Percentiles rank a stretch among this genome's conserved stretches.
Conservation (phyloP, 495 filamentous ascomycete species). For the Trichocladium uniseriatum region DNA sequence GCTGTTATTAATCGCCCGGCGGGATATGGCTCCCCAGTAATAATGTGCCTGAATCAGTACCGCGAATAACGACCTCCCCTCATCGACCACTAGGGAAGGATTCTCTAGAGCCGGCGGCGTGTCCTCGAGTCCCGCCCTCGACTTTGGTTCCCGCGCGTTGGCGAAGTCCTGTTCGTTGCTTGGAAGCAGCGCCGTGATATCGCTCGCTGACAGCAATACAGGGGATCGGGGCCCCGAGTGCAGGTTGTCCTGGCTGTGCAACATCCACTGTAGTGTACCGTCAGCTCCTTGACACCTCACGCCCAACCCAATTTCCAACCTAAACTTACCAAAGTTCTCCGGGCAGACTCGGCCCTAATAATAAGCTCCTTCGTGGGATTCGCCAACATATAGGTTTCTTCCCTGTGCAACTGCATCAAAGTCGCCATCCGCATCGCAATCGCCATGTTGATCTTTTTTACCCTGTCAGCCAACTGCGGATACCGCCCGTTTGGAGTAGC, state of each 20-base stretch:
- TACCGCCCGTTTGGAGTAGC: background rate
- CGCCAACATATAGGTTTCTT: constrained; percentile 38
- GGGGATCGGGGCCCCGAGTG: constrained; percentile 40
- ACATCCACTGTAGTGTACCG: constrained; percentile 34
- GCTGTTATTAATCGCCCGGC: constrained; percentile 32
- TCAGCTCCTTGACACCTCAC: background rate
- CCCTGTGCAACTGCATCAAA: constrained; percentile 41
- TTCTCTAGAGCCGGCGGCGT: constrained; percentile 38
- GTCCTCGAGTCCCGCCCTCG: constrained; percentile 42
- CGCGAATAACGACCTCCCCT: constrained; percentile 39
- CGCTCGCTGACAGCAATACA: constrained; percentile 35
- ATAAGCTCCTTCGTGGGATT: constrained; percentile 32
- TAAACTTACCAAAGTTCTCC: constrained; percentile 37
- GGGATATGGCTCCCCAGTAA: constrained; percentile 41
- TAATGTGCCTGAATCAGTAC: constrained; percentile 42
- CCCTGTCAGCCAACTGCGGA: constrained; percentile 15
- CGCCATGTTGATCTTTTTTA: constrained; percentile 39
- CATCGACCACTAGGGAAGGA: constrained; percentile 31
- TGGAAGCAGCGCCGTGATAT: constrained; percentile 43
- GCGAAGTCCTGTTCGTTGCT: constrained; percentile 40
- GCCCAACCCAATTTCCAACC: background rate
- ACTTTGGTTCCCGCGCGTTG: constrained; percentile 31
- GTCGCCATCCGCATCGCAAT: constrained; percentile 44
- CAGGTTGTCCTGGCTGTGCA: constrained; percentile 45
- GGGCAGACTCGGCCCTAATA: constrained; percentile 36